Percentiles rank a stretch among this genome's conserved stretches.
Conservation (phyloP, 1,284 basidiomycete species). For the Puccinia sorghi region DNA sequence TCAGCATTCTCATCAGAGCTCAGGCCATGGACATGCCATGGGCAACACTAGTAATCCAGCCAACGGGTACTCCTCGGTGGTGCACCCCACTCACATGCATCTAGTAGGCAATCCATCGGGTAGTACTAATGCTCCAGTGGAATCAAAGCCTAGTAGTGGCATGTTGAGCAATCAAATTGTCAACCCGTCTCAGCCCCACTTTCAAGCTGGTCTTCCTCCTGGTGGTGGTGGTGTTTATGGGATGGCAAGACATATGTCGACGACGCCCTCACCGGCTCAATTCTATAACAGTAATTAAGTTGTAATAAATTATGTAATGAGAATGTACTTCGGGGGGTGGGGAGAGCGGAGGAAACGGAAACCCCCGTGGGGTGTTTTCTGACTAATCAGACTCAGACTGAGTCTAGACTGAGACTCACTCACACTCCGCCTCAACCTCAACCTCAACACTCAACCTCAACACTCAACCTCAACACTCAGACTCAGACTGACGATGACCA, state of each 20-base stretch:
- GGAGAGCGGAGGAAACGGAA: too few relatives aligned
- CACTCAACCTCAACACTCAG: too few relatives aligned
- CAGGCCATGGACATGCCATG: background rate
- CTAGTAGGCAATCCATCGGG: background rate
- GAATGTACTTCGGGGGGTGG: too few relatives aligned
- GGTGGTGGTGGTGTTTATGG: background rate
- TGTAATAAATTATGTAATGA: too few relatives aligned
- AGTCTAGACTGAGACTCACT: too few relatives aligned
- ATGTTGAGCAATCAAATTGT: background rate
- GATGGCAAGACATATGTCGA: background rate
- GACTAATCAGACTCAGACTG: too few relatives aligned
- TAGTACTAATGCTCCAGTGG: background rate
- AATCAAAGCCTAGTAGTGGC: background rate
- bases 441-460: too few relatives aligned
- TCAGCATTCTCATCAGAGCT: background rate
- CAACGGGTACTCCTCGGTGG: background rate
- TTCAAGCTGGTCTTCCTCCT: background rate
- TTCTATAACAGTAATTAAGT: background rate
- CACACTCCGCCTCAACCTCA: too few relatives aligned
- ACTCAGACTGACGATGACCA: background rate
- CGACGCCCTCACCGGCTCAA: background rate
- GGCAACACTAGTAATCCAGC: background rate
- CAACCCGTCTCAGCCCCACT: background rate
- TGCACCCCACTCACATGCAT: slow-evolving; percentile 6
- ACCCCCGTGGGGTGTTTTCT: too few relatives aligned